These are phyloP conservation scores for Tolypocladium paradoxum DNA, from an alignment of 2,329 filamentous ascomycete species.

Conservation along the genomic window DNA sequence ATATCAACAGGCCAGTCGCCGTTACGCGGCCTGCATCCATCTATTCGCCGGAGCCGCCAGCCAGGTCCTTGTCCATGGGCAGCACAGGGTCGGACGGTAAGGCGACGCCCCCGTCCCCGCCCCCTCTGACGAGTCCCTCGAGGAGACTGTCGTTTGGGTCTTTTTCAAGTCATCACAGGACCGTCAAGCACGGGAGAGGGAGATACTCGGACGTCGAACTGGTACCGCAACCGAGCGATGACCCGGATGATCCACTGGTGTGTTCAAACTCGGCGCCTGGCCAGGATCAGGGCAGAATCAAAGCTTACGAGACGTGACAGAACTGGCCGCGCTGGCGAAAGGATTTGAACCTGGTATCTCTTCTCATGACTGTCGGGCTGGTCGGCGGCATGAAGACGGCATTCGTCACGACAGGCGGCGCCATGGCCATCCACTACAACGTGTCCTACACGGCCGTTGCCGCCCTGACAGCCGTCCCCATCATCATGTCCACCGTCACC, in stretches of 20 bases:
- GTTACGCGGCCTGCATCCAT: slow-evolving; percentile 3
- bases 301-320: slow-evolving; percentile 15
- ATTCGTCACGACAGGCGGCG: slow-evolving; percentile 35
- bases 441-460: slow-evolving; percentile 36
- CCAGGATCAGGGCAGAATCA: background rate
- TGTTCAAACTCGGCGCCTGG: slow-evolving; percentile 8
- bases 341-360: slow-evolving; percentile 32
- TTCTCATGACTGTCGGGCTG: slow-evolving; percentile 36
- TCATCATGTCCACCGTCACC: slow-evolving; percentile 36
- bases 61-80: slow-evolving; percentile 1
- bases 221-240: slow-evolving; percentile 44
- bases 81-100: background rate
- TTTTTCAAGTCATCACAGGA: slow-evolving; percentile 12
- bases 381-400: slow-evolving; percentile 43
- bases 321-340: slow-evolving; percentile 48
- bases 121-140: slow-evolving; percentile 5
- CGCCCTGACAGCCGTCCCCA: slow-evolving; percentile 40
- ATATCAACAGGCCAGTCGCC: background rate
- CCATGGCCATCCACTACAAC: slow-evolving; percentile 29
- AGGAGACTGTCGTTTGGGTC: slow-evolving; percentile 6
- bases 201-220: slow-evolving; percentile 32
- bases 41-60: slow-evolving; percentile 3
- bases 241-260: slow-evolving; percentile 43
- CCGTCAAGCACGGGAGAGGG: slow-evolving; percentile 37
- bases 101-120: background rate